Evolutionary conservation across 1,139 yeast species (phyloP).

Genomic region (Saccharomyces hybrid): DNA sequence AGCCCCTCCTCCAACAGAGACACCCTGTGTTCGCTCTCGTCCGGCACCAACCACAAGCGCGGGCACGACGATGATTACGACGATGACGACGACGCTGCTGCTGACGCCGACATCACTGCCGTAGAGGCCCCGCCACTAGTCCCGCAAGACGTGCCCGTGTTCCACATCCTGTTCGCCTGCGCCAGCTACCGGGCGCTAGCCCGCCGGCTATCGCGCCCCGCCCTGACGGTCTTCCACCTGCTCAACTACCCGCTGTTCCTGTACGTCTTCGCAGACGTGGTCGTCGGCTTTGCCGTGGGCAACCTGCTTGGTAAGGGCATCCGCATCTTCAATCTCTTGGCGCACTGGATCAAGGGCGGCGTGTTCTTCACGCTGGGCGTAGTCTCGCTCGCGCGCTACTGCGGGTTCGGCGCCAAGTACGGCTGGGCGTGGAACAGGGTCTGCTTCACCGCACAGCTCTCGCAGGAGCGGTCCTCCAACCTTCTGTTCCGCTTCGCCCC

Average conservation of each 20-base stretch:
- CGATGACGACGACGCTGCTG: background rate
- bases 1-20: background rate
- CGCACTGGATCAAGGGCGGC: slow-evolving; percentile 95
- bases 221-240: slow-evolving; percentile 39
- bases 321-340: slow-evolving; percentile 71
- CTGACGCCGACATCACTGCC: background rate
- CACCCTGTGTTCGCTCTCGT: background rate
- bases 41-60: background rate
- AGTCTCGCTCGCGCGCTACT: slow-evolving; percentile 70
- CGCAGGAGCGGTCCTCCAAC: slow-evolving; percentile 22
- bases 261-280: slow-evolving; percentile 51
- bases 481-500: slow-evolving; percentile 38
- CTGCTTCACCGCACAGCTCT: slow-evolving; percentile 34
- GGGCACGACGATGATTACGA: background rate
- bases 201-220: background rate
- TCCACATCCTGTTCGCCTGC: background rate
- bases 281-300: slow-evolving; percentile 74
- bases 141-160: background rate
- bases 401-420: slow-evolving; percentile 64
- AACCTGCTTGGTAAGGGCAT: slow-evolving; percentile 59
- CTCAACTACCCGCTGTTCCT: slow-evolving; percentile 63
- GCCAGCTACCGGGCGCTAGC: background rate
- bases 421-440: slow-evolving; percentile 92
- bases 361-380: slow-evolving; percentile 75
- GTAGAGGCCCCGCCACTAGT: background rate